Base-by-base conservation (phyloP, 306 rosid species). In the Cotoneaster glaucophyllus region DNA sequence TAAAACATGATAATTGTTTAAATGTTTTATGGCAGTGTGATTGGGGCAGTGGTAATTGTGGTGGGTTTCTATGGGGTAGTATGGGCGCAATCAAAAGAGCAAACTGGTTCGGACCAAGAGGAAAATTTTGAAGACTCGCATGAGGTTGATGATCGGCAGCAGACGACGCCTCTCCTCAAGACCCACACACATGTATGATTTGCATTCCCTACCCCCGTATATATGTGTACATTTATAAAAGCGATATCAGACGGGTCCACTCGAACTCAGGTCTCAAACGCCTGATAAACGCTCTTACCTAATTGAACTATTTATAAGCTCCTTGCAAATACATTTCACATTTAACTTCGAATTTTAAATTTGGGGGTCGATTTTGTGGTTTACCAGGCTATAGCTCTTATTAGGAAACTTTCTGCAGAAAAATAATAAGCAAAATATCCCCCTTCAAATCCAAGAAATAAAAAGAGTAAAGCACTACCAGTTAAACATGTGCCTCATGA, bases 61-160 rank as follows among this genome's bases (percentile, higher is more conserved):
- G 48, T 72, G 22, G 92, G 94, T 53, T 85, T 91, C 74, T 84
- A 89, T 76, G 75, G 85, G 37, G 90, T 89, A n/a, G 10, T 84
- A 58, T 89, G 92, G 97, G 87, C 91, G 31, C 89, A 89, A 78
- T 80, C 86, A 26, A 79, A 73, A 45, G 82, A 86, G 75, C 77
- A 69, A 65, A 70, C 52, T 24, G 75, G 11, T 22, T 8, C 9
- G 66, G 76, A 71, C 31, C 6, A 8, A 22, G 63, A 22, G 28
- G 18, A 6, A 56, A 56, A 22, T 52, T 52, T 34, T 14, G 17
- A 32, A 17, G 76, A 71, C 37, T 8, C 34, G 15, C 75, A 32
- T 8, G 65, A 67, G 19, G 56, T 50, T 73, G 58, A 32, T 31
- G 73, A 80, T 71, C 13, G 71, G 72, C 79, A 82, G 13, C 71